Evolutionary conservation across 768 basidiomycete species (phyloP).

Genomic region (Boletales sp.): DNA sequence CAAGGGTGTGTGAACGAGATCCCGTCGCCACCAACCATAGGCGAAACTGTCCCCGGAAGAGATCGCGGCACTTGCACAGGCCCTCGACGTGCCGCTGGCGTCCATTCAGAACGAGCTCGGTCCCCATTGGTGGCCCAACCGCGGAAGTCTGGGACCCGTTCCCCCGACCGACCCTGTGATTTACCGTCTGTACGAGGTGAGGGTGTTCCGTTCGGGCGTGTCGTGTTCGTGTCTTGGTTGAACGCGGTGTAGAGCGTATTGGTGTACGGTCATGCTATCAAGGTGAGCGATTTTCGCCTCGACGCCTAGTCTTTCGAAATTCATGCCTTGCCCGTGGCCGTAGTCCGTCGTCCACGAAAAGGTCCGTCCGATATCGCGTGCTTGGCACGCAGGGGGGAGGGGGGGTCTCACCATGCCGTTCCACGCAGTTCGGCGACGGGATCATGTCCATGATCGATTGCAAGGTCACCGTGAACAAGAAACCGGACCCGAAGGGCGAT

Average conservation of each 20-base stretch:
- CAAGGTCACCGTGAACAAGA: conserved; percentile 61
- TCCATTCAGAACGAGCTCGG: conserved; percentile 48
- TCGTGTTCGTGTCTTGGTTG: not conserved
- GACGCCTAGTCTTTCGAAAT: not conserved
- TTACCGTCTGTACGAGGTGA: conserved; percentile 78
- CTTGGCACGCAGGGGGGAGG: not conserved
- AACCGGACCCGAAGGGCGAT: conserved; percentile 75
- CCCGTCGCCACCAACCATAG: conserved; percentile 29
- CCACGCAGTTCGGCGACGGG: conserved; percentile 70
- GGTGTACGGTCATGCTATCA: conserved; percentile 79
- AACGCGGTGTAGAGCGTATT: conserved; percentile 48
- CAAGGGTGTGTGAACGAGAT: not conserved
- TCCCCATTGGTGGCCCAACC: conserved; percentile 71
- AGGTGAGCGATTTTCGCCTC: conserved; percentile 38
- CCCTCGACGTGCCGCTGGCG: conserved; percentile 45
- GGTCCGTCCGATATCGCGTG: conserved; percentile 28
- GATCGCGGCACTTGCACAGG: conserved; percentile 45
- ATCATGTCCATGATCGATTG: conserved; percentile 92
- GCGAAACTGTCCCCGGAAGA: conserved; percentile 68
- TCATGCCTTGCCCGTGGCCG: not conserved
- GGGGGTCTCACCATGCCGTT: not conserved
- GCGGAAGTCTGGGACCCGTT: conserved; percentile 54
- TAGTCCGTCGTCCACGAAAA: conserved; percentile 78
- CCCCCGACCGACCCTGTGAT: conserved; percentile 78
- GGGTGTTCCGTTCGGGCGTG: not conserved